A percentile compares a stretch with the other conserved stretches of the same genome.
phyloP scores from a whole-genome alignment of 768 basidiomycete species.

The Lentinula sp. region DNA sequence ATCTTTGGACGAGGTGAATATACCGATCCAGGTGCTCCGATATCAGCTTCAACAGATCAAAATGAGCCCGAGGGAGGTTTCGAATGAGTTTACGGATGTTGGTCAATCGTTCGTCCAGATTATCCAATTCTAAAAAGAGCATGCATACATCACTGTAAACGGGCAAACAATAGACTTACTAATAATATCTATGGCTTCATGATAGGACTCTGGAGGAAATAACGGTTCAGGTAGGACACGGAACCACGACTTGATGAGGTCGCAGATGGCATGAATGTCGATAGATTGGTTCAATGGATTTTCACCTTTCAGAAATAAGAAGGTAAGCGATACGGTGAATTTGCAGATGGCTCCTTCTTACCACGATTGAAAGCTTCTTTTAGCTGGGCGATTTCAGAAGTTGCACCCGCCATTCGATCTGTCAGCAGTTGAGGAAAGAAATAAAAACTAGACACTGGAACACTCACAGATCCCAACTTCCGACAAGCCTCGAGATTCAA shows the following conservation, averaged over 20 bases:
- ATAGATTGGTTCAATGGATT: slow-evolving; percentile 51
- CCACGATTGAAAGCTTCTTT: slow-evolving; percentile 75
- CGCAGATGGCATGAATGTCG: slow-evolving; percentile 81
- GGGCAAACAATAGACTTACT: slow-evolving; percentile 37
- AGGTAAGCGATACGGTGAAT: neutral
- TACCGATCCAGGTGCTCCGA: slow-evolving; percentile 80
- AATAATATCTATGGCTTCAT: slow-evolving; percentile 63
- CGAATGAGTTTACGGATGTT: slow-evolving; percentile 66
- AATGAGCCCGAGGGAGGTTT: slow-evolving; percentile 63
- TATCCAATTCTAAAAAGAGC: slow-evolving; percentile 49
- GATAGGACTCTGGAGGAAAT: slow-evolving; percentile 65
- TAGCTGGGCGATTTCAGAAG: slow-evolving; percentile 58
- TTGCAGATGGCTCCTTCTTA: slow-evolving; percentile 15
- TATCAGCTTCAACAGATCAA: slow-evolving; percentile 73
- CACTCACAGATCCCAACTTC: slow-evolving; percentile 82
- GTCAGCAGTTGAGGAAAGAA: neutral
- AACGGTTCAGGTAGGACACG: slow-evolving; percentile 75
- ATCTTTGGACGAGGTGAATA: neutral
- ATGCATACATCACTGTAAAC: neutral
- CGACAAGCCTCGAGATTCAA: slow-evolving; percentile 68
- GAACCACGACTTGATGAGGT: slow-evolving; percentile 83
- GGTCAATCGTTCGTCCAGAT: slow-evolving; percentile 58
- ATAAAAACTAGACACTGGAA: neutral
- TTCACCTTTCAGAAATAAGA: slow-evolving; percentile 33
- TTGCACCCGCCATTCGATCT: slow-evolving; percentile 84